A percentile compares a stretch with the other conserved stretches of the same genome.
phyloP scores from a whole-genome alignment of 2,329 filamentous ascomycete genomes.

The Aureobasidium subglaciale region DNA sequence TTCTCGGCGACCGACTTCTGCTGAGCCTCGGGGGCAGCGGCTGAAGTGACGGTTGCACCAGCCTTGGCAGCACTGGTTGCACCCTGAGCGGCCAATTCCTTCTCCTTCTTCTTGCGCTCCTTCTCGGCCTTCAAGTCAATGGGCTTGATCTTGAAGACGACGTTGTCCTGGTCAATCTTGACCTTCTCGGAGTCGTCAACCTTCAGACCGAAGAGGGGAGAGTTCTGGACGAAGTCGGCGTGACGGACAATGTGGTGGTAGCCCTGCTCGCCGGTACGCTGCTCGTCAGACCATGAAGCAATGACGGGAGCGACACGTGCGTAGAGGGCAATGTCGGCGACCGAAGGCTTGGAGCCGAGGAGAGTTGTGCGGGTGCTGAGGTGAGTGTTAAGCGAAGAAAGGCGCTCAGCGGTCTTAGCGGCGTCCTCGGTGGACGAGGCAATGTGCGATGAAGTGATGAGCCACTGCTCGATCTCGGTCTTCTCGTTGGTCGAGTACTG shows the following conservation, averaged over 20 bases:
- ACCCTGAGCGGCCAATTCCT: conserved; percentile 53
- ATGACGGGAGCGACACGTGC: conserved; percentile 69
- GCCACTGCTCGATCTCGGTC: conserved; percentile 83
- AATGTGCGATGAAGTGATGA: conserved; percentile 67
- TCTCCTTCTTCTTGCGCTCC: conserved; percentile 94
- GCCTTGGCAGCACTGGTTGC: conserved; percentile 49
- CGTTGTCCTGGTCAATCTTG: conserved; percentile 66
- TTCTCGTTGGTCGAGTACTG: conserved; percentile 74
- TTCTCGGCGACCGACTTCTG: conserved; percentile 37
- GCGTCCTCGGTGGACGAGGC: conserved; percentile 53
- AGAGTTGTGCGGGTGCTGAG: conserved; percentile 83
- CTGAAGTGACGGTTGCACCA: conserved; percentile 36
- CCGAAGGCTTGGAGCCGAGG: conserved; percentile 80
- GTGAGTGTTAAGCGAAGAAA: conserved; percentile 77
- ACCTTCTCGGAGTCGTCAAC: conserved; percentile 69
- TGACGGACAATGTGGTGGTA: conserved; percentile 87
- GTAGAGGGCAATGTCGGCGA: conserved; percentile 80
- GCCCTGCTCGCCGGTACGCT: conserved; percentile 83
- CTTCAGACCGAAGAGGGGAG: conserved; percentile 60
- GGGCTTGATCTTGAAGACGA: conserved; percentile 81
- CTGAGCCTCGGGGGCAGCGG: conserved; percentile 36
- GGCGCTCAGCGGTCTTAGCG: conserved; percentile 53
- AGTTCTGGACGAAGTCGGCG: conserved; percentile 92
- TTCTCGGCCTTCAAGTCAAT: conserved; percentile 92
- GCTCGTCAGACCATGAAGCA: conserved; percentile 71